Base-by-base conservation (phyloP, 345 rosid species). In the Kernera saxatilis region DNA sequence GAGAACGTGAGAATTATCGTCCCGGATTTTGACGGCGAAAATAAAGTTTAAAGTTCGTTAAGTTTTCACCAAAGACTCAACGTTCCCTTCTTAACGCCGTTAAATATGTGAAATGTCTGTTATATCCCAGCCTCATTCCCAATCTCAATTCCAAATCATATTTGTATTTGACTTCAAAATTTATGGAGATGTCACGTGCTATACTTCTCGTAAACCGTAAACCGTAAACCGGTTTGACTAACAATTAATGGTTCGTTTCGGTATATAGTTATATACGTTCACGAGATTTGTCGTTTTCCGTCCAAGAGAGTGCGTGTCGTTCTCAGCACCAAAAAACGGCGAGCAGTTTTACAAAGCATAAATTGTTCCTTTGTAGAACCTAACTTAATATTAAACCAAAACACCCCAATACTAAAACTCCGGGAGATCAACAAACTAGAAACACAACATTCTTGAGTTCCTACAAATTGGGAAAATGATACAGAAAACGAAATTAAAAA, bases 401-500 rank as follows among this genome's bases (percentile, higher is more conserved):
- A 51, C 33, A 44, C 39, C 74, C 74, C 58, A 59, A 1, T 26
- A 14, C 51, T 61, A 51, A 71, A 71, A 71, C 19, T 61, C 72
- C 67, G 52, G 78, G 67, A 66, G 60, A 65, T 57, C 52, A 66
- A 73, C 78, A 67, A 49, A 73, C 72, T 65, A n/a, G 3, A 67
- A 52, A 67, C 67, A 58, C 73, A 74, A 67, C 69, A 68, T 74
- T 59, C 32, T 67, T 11, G 78, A 51, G 78, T 74, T 67, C 69
- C 73, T 59, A 60, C 53, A 67, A 50, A 58, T 0, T 67, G 9
- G 76, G 63, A 19, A 65, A 22, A 49, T 10, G 4, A 59, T 1
- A 39, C n/a, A 8, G 2, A 36, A 6, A 35, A 33, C 15, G 6
- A 29, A 5, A 29, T 17, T 39, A n/a, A 17, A n/a, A 39, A 36